A percentile compares a stretch with the other conserved stretches of the same genome.
These are phyloP conservation scores for Xylaria bambusicola DNA, from an alignment of 495 filamentous ascomycete species.

Conservation along the genomic window DNA sequence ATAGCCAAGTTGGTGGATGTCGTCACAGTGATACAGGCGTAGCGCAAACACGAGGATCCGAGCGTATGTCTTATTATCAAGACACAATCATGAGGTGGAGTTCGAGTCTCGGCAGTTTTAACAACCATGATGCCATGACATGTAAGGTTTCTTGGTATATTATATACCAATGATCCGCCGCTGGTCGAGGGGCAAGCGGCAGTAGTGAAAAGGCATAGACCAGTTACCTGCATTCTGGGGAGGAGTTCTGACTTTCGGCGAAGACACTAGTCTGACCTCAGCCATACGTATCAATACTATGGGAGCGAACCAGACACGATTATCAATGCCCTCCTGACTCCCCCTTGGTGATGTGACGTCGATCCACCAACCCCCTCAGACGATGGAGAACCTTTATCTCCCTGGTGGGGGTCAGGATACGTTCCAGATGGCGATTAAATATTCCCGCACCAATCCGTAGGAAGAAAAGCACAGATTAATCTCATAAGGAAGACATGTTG, in stretches of 20 bases:
- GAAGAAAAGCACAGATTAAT: neutral
- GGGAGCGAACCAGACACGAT: neutral
- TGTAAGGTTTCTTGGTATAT: neutral
- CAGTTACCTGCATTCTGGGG: neutral
- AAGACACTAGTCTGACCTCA: neutral
- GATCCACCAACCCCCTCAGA: constrained; percentile 7
- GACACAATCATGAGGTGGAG: neutral
- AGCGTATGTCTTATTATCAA: neutral
- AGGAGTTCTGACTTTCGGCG: neutral
- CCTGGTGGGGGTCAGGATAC: constrained; percentile 9
- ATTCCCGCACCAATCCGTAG: too few species aligned
- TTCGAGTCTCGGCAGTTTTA: neutral
- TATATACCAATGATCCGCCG: neutral
- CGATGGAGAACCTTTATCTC: neutral
- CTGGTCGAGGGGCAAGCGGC: neutral
- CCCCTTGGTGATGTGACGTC: constrained; percentile 4
- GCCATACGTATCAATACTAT: neutral
- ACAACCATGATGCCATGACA: neutral
- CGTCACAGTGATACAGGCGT: constrained; percentile 13
- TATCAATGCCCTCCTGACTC: neutral
- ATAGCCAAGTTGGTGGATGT: constrained; percentile 2
- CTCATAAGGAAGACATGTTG: neutral
- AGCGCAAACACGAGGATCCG: neutral
- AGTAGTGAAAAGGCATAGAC: neutral
- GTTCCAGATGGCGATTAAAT: neutral